Base-by-base conservation (phyloP, 1,284 basidiomycete species). In the Mycena sp. region DNA sequence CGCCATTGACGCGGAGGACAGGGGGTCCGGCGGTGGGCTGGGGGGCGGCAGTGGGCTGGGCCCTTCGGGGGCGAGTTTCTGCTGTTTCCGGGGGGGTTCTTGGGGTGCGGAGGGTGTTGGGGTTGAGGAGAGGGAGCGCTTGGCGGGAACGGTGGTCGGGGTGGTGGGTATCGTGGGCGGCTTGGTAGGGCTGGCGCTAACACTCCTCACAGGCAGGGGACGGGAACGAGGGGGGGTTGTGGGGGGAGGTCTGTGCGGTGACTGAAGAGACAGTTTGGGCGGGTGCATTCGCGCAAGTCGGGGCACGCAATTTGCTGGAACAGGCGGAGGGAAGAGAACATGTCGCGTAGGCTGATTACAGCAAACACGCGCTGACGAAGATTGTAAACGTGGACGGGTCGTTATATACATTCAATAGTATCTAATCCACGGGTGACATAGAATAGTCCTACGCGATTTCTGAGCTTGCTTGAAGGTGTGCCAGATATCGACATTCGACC, bases 231-330 rank as follows among this genome's bases (percentile, higher is more conserved):
- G 12, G 83, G 77, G 0, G 75, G 60, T 3, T 73, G 73, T 0
- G 78, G 77, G 10, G 75, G 73, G 19, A 83, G 61, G 57, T 81
- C 77, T 3, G 72, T 63, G 6, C 76, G 72, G 74, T 93, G 91
- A 30, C 86, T 88, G 76, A 89, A 93, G 25, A 90, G 69, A 72
- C 92, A 94, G 59, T 78, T 73, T 4, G 74, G 61, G n/a, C 85
- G 78, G 5, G 70, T 72, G 71, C 92, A 93, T 26, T 71, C 63
- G 1, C 69, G 58, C 64, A 65, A 73, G 30, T 88, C 82, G 14
- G 92, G 92, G 78, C 92, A 94, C 21, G 82, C 74, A n/a, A 89
- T 70, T 4, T 76, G 75, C 23, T 80, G 80, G 74, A 94, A 93
- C 12, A 90, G 81, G 11, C 81, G 81, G 7, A 83, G 73, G 0